Evolutionary conservation across 208 protist species (phyloP).

Genomic region (Leishmania arabica): DNA sequence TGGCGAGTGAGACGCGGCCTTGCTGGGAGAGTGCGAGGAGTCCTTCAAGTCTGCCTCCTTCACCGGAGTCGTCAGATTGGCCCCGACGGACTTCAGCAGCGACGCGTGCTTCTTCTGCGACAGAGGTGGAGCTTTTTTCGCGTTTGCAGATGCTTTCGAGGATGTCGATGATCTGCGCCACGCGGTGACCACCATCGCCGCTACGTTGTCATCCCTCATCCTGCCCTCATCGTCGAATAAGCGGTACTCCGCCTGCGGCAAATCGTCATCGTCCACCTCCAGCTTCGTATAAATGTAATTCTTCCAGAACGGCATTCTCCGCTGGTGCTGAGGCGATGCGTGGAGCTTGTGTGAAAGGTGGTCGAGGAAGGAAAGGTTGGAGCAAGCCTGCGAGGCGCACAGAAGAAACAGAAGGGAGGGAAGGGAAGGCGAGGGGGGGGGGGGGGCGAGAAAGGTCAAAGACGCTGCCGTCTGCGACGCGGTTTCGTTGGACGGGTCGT

Average conservation of each 20-base stretch:
- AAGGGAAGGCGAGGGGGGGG: not conserved
- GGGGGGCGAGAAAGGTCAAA: not conserved
- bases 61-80: conserved; percentile 21
- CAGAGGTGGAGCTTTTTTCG: conserved; percentile 30
- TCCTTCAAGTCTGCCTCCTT: not conserved
- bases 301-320: conserved; percentile 76
- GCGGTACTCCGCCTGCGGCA: conserved; percentile 81
- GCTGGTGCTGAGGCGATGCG: not conserved
- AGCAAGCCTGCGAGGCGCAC: not conserved
- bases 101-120: conserved; percentile 16
- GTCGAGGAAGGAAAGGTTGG: not conserved
- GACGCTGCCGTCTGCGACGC: not conserved
- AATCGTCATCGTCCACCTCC: conserved; percentile 85
- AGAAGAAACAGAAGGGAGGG: not conserved
- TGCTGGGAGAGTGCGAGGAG: not conserved
- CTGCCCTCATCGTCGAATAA: conserved; percentile 83
- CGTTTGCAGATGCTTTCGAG: conserved; percentile 15
- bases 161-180: conserved; percentile 10
- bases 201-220: conserved; percentile 35
- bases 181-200: conserved; percentile 7
- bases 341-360: too few relatives aligned
- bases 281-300: conserved; percentile 62
- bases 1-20: conserved; percentile 7
- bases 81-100: conserved; percentile 27
- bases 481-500: not conserved